phyloP scores from a whole-genome alignment of 352 stramenopile genomes.

The Phytophthora pistaciae region DNA sequence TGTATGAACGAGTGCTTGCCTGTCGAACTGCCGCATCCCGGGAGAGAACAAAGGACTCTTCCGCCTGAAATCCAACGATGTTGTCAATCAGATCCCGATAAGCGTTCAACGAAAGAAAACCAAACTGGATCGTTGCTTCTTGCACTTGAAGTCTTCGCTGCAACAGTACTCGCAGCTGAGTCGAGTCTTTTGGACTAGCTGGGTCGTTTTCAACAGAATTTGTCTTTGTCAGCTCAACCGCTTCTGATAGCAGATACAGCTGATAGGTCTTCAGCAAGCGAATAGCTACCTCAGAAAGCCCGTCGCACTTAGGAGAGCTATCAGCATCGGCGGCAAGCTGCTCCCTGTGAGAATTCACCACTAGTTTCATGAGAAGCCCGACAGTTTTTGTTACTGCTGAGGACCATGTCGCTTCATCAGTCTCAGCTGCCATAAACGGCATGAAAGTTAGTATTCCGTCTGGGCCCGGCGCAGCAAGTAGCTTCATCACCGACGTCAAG shows the following conservation, averaged over 20 bases:
- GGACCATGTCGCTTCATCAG: slow-evolving; percentile 21
- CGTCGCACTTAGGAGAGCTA: slow-evolving; percentile 3
- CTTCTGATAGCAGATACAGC: slow-evolving; percentile 78
- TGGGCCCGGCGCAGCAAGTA: slow-evolving; percentile 62
- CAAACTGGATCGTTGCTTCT: slow-evolving; percentile 74
- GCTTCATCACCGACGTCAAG: slow-evolving; percentile 59
- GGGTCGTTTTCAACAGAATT: slow-evolving; percentile 21
- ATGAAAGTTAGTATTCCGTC: slow-evolving; percentile 81
- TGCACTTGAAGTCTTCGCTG: slow-evolving; percentile 64
- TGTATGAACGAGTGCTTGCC: slow-evolving; percentile 48
- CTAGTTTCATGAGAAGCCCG: slow-evolving; percentile 46
- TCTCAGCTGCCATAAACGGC: slow-evolving; percentile 35
- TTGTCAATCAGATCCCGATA: slow-evolving; percentile 62
- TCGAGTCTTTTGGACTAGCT: slow-evolving; percentile 6
- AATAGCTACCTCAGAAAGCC: slow-evolving; percentile 52
- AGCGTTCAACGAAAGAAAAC: slow-evolving; percentile 67
- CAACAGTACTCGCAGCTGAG: slow-evolving; percentile 13
- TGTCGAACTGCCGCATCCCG: slow-evolving; percentile 31
- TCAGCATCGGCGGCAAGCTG: slow-evolving; percentile 21
- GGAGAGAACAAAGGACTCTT: slow-evolving; percentile 54
- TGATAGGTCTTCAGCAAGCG: slow-evolving; percentile 80
- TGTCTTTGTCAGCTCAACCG: slow-evolving; percentile 69
- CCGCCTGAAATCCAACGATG: slow-evolving; percentile 57
- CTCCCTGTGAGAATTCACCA: slow-evolving; percentile 35
- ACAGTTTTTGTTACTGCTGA: slow-evolving; percentile 50